Percentiles rank a stretch among this genome's conserved stretches.
These are phyloP conservation scores for Suillus decipiens DNA, from an alignment of 768 basidiomycete species.

Conservation along the genomic window DNA sequence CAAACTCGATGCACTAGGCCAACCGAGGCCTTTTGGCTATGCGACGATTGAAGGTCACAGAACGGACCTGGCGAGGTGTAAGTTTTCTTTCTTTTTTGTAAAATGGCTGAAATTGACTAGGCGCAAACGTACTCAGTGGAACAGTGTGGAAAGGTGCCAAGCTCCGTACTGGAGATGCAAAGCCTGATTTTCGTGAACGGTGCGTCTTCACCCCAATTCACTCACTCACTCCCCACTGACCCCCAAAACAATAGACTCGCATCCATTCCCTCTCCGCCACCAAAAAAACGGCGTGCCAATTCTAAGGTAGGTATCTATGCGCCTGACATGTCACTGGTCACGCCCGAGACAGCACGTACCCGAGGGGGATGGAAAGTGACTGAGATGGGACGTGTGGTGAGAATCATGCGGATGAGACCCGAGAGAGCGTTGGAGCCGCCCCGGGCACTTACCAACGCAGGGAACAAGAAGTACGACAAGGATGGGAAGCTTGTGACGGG, in stretches of 20 bases:
- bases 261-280: constrained; percentile 28
- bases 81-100: constrained; percentile 21
- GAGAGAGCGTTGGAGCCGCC: constrained; percentile 50
- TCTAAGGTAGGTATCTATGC: constrained; percentile 47
- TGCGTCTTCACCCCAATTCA: constrained; percentile 23
- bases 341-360: constrained; percentile 52
- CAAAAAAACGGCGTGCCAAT: constrained; percentile 44
- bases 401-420: constrained; percentile 73
- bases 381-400: constrained; percentile 61
- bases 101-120: constrained; percentile 35
- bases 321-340: constrained; percentile 64
- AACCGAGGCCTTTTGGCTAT: constrained; percentile 71
- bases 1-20: constrained; percentile 59
- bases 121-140: constrained; percentile 75
- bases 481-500: constrained; percentile 23
- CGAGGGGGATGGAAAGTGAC: constrained; percentile 73
- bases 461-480: constrained; percentile 15
- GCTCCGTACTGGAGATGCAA: constrained; percentile 81
- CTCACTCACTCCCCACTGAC: constrained; percentile 1
- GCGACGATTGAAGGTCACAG: constrained; percentile 68
- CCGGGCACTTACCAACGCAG: constrained; percentile 10
- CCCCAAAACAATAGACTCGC: constrained; percentile 11
- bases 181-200: constrained; percentile 70
- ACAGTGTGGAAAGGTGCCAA: constrained; percentile 89
- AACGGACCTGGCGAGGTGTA: constrained; percentile 65